These are phyloP conservation scores for Fremontodendron californicum DNA, from an alignment of 345 rosid genomes.

Conservation along the genomic window DNA sequence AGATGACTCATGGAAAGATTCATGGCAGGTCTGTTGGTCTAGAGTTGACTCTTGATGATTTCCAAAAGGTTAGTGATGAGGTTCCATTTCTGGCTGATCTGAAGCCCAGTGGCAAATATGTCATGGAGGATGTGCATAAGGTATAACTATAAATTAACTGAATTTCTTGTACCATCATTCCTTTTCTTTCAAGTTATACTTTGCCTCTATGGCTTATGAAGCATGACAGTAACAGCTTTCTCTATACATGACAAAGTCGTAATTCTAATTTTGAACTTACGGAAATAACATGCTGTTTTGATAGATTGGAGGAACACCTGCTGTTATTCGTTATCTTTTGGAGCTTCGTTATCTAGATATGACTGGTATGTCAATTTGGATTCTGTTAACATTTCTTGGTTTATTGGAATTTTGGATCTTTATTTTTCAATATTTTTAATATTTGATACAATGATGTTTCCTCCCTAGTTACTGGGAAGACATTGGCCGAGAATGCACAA, in stretches of 20 bases:
- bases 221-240: neutral
- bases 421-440: neutral
- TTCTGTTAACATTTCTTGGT: slow-evolving; percentile 3
- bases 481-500: slow-evolving; percentile 74
- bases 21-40: slow-evolving; percentile 89
- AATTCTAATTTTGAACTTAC: neutral
- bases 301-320: slow-evolving; percentile 81
- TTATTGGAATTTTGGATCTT: neutral
- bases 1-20: slow-evolving; percentile 21
- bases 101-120: slow-evolving; percentile 97
- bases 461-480: slow-evolving; percentile 80
- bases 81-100: slow-evolving; percentile 96
- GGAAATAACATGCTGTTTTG: slow-evolving; percentile 1
- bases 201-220: neutral
- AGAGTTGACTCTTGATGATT: slow-evolving; percentile 83
- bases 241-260: too few relatives aligned
- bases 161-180: neutral
- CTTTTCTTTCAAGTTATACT: neutral
- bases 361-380: slow-evolving; percentile 50
- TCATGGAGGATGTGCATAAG: slow-evolving; percentile 97
- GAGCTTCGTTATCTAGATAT: slow-evolving; percentile 60
- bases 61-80: slow-evolving; percentile 88
- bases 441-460: slow-evolving; percentile 17
- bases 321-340: slow-evolving; percentile 62
- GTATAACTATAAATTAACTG: slow-evolving; percentile 40